Conservation (phyloP, 2,329 filamentous ascomycete species). For the Neodidymelliopsis sp. region DNA sequence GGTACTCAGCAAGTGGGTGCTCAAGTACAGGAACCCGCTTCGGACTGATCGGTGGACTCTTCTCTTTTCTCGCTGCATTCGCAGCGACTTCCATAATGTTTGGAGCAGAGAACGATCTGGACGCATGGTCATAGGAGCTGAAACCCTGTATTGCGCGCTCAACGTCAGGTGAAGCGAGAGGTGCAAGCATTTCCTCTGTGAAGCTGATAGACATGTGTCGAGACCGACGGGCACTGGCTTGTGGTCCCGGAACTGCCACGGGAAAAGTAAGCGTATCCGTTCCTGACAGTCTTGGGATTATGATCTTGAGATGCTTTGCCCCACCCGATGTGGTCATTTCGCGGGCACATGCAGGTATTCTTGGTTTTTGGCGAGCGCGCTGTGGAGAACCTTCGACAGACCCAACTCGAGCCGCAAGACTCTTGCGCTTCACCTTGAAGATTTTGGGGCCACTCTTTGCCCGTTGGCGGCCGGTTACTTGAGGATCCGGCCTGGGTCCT, state of each 20-base stretch:
- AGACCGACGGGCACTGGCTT: conserved; percentile 18
- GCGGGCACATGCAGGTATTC: conserved; percentile 33
- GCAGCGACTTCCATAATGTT: conserved; percentile 10
- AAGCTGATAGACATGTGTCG: conserved; percentile 29
- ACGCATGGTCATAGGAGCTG: conserved; percentile 9
- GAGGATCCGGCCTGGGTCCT: conserved; percentile 30
- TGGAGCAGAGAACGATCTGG: conserved; percentile 23
- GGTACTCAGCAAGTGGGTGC: conserved; percentile 31
- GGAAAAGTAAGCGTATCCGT: conserved; percentile 16
- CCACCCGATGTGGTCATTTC: conserved; percentile 41
- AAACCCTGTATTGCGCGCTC: conserved; percentile 19
- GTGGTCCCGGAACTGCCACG: conserved; percentile 6
- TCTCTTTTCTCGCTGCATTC: conserved; percentile 23
- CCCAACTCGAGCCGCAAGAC: conserved; percentile 29
- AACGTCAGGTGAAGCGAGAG: conserved; percentile 22
- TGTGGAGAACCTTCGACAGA: conserved; percentile 32
- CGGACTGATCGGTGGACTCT: conserved; percentile 23
- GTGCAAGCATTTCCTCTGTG: conserved; percentile 40
- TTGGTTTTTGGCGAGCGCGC: conserved; percentile 21
- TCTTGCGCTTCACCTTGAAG: conserved; percentile 38
- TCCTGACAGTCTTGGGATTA: conserved; percentile 30
- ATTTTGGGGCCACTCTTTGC: conserved; percentile 31
- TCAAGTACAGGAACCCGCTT: conserved; percentile 28
- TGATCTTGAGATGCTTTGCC: conserved; percentile 40
- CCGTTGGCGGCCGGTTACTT: conserved; percentile 15